Conservation (phyloP, 1,284 basidiomycete genomes). For the Cryptococcus hybrid region DNA sequence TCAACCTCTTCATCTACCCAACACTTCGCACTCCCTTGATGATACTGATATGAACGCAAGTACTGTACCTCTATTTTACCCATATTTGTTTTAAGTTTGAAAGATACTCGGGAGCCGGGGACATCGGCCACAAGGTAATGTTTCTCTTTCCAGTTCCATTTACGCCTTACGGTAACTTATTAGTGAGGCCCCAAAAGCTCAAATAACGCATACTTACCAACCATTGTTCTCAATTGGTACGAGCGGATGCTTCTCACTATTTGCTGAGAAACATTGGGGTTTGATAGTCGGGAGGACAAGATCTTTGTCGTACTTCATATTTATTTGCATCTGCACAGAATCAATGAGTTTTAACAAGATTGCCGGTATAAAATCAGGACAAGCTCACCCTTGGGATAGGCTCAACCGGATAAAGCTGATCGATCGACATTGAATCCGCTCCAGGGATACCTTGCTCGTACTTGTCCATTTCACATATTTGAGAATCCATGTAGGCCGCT, state of each 20-base stretch:
- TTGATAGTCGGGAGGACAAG: constrained; percentile 15
- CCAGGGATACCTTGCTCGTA: constrained; percentile 17
- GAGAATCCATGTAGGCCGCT: constrained; percentile 38
- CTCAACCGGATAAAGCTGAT: constrained; percentile 24
- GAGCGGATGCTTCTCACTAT: constrained; percentile 25
- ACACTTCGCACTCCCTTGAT: constrained; percentile 38
- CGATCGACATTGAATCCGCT: constrained; percentile 7
- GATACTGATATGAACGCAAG: constrained; percentile 31
- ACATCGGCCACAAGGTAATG: constrained; percentile 38
- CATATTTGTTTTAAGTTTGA: constrained; percentile 28
- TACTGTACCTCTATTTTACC: constrained; percentile 39
- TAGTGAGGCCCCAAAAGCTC: too few relatives aligned
- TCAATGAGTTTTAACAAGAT: not conserved
- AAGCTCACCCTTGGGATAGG: constrained; percentile 28
- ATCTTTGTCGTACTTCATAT: constrained; percentile 22
- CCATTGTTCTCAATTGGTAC: constrained; percentile 28
- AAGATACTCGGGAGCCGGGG: constrained; percentile 36
- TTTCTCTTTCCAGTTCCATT: constrained; percentile 40
- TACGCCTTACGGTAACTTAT: constrained; percentile 15
- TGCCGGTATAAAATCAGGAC: not conserved
- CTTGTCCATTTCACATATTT: constrained; percentile 41
- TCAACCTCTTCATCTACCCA: constrained; percentile 36
- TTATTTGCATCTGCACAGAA: constrained; percentile 20
- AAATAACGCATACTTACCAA: constrained; percentile 18
- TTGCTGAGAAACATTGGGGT: constrained; percentile 38